Conservation (phyloP, 1,139 yeast species). For the Pichia sp. region DNA sequence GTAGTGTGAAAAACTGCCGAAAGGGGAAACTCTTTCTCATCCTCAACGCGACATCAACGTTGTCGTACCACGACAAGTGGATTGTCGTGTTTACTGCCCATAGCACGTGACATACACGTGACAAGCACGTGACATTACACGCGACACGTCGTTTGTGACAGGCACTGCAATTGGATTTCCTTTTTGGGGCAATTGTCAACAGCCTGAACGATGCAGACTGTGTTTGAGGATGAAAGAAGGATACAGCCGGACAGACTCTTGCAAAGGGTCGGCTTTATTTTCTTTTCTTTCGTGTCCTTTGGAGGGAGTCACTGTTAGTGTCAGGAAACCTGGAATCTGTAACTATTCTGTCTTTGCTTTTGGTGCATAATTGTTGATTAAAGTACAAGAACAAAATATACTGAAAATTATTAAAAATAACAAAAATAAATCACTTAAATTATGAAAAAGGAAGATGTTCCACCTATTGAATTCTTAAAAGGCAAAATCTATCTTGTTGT, state of each 20-base stretch:
- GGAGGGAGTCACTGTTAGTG: not conserved
- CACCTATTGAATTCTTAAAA: conserved; percentile 35
- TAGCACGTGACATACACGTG: too few relatives aligned
- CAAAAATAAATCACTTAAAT: not conserved
- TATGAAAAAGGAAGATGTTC: conserved; percentile 9
- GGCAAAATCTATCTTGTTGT: conserved; percentile 83
- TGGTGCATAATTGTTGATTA: not conserved
- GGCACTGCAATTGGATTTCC: conserved; percentile 7
- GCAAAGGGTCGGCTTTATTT: not conserved
- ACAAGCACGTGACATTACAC: too few relatives aligned
- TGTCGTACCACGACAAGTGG: not conserved
- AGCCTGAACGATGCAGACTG: not conserved
- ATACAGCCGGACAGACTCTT: not conserved
- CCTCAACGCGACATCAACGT: not conserved
- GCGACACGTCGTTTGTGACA: too few relatives aligned
- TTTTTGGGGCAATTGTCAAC: conserved; percentile 8
- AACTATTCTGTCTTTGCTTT: too few relatives aligned
- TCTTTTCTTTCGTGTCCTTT: not conserved
- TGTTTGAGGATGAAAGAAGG: too few relatives aligned
- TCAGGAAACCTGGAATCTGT: not conserved
- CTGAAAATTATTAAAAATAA: not conserved
- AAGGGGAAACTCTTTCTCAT: not conserved
- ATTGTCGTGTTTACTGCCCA: too few relatives aligned
- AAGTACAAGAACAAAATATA: not conserved
- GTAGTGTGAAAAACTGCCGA: not conserved